phyloP scores from a whole-genome alignment of 202 grass and related monocot species.

The Zizania palustris region DNA sequence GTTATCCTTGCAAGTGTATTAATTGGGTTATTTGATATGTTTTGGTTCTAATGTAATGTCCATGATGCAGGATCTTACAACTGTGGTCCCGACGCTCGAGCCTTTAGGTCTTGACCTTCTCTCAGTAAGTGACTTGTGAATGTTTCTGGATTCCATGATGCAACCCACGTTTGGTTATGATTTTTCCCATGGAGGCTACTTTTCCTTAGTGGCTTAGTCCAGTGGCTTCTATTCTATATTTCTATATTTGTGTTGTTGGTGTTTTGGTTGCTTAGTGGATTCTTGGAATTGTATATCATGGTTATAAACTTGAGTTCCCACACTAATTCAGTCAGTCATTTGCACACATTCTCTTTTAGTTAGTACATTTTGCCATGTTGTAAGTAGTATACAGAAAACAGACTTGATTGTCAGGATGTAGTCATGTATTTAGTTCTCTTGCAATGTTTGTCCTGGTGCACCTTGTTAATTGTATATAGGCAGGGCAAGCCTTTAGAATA shows the following conservation, averaged over 20 bases:
- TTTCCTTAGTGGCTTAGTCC: not conserved
- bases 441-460: not conserved
- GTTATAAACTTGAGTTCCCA: not conserved
- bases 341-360: not conserved
- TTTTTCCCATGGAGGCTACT: not conserved
- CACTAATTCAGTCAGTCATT: not conserved
- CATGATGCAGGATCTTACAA: slow-evolving; percentile 64
- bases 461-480: not conserved
- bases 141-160: not conserved
- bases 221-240: not conserved
- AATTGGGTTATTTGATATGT: not conserved
- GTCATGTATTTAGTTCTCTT: slow-evolving; percentile 6
- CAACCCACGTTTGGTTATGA: slow-evolving; percentile 1
- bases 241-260: not conserved
- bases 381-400: not conserved
- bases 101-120: slow-evolving; percentile 79
- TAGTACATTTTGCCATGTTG: not conserved
- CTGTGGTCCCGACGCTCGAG: slow-evolving; percentile 67
- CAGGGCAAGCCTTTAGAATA: not conserved
- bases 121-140: slow-evolving; percentile 49
- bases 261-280: slow-evolving; percentile 3
- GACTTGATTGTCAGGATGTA: not conserved
- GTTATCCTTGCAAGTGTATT: slow-evolving; percentile 8
- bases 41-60: slow-evolving; percentile 23
- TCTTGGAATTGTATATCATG: not conserved